Conservation (phyloP, 768 basidiomycete genomes). For the Russula griseocarnosa region DNA sequence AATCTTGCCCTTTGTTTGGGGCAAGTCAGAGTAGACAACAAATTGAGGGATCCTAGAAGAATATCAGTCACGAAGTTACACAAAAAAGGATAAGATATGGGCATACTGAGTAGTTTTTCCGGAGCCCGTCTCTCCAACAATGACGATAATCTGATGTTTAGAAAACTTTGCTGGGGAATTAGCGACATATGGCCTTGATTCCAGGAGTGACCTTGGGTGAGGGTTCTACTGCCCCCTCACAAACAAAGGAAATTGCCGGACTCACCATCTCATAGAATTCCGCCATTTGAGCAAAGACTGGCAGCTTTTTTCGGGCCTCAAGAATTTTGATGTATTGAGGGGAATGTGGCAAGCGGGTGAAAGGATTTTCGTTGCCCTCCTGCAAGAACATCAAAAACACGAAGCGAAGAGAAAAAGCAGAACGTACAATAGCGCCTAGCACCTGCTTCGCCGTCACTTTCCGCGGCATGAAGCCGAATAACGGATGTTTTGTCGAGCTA, state of each 20-base stretch:
- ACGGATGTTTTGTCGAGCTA: slow-evolving; percentile 32
- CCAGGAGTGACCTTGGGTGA: slow-evolving; percentile 29
- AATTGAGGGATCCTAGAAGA: slow-evolving; percentile 86
- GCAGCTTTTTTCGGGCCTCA: slow-evolving; percentile 78
- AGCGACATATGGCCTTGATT: slow-evolving; percentile 30
- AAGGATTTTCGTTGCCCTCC: slow-evolving; percentile 83
- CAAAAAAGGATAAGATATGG: neutral
- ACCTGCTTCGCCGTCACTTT: slow-evolving; percentile 41
- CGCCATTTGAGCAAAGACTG: slow-evolving; percentile 89
- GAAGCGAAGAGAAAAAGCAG: neutral
- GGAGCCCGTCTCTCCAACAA: slow-evolving; percentile 93
- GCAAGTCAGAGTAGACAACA: slow-evolving; percentile 88
- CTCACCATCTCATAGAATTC: slow-evolving; percentile 88
- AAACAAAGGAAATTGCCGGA: slow-evolving; percentile 25
- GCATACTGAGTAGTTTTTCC: slow-evolving; percentile 94
- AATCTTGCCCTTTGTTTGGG: slow-evolving; percentile 83
- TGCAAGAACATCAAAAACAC: slow-evolving; percentile 34
- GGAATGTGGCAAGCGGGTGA: slow-evolving; percentile 76
- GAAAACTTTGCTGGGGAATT: slow-evolving; percentile 50
- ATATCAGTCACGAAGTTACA: neutral
- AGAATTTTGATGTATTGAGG: slow-evolving; percentile 83
- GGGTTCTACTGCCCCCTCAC: slow-evolving; percentile 35
- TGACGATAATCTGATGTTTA: slow-evolving; percentile 79
- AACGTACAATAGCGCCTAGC: slow-evolving; percentile 41
- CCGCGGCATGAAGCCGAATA: slow-evolving; percentile 46